Conservation (phyloP, 495 filamentous ascomycete genomes). For the Letharia columbiana region DNA sequence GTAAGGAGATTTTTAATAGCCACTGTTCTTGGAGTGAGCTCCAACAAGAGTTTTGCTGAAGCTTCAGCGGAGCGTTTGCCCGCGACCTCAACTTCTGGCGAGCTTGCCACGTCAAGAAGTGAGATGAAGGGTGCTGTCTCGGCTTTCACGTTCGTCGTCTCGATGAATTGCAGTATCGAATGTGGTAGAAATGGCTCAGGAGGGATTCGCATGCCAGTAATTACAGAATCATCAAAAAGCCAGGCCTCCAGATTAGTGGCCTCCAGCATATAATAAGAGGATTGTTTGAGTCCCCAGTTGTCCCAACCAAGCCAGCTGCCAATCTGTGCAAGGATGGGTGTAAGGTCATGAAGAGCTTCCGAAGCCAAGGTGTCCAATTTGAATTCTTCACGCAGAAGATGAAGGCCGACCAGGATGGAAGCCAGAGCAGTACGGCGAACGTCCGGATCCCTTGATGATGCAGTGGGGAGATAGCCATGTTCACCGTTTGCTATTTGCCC, state of each 20-base stretch:
- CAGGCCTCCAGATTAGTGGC: conserved; percentile 51
- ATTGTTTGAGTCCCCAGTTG: conserved; percentile 50
- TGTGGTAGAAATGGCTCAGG: conserved; percentile 55
- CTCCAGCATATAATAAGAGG: conserved; percentile 62
- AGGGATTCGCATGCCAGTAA: conserved; percentile 38
- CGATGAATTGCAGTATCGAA: conserved; percentile 61
- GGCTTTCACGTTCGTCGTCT: conserved; percentile 33
- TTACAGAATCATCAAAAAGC: conserved; percentile 51
- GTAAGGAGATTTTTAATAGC: conserved; percentile 52
- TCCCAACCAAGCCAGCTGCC: conserved; percentile 78
- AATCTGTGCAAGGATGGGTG: conserved; percentile 68
- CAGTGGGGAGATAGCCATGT: conserved; percentile 56
- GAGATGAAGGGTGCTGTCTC: conserved; percentile 45
- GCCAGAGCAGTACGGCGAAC: conserved; percentile 52
- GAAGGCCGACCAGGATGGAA: conserved; percentile 66
- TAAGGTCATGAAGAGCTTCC: conserved; percentile 50
- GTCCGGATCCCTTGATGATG: conserved; percentile 41
- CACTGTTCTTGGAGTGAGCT: conserved; percentile 55
- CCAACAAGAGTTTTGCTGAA: conserved; percentile 28
- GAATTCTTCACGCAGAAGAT: conserved; percentile 78
- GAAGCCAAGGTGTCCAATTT: conserved; percentile 65
- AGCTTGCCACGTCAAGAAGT: conserved; percentile 47
- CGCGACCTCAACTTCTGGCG: conserved; percentile 24
- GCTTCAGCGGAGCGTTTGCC: conserved; percentile 22
- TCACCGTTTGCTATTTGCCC: conserved; percentile 44